A percentile compares a stretch with the other conserved stretches of the same genome.
phyloP scores from a whole-genome alignment of 768 basidiomycete genomes.

The Asterophora parasitica region DNA sequence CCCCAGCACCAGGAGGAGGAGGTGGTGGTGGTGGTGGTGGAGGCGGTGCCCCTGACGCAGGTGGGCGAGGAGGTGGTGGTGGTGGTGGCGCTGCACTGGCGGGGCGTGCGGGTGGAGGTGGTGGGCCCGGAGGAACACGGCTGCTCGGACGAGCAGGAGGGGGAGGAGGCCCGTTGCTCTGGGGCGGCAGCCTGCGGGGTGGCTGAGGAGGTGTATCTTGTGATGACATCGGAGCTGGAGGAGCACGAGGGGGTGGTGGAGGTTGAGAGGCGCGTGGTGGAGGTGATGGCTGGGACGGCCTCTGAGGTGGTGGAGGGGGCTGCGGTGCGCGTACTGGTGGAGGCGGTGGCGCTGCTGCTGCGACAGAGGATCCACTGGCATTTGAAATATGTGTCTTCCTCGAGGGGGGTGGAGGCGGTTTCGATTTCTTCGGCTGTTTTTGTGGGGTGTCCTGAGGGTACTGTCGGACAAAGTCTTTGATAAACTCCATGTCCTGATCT shows the following conservation, averaged over 20 bases:
- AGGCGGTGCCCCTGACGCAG: slow-evolving; percentile 28
- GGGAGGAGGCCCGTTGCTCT: slow-evolving; percentile 13
- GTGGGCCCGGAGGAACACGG: slow-evolving; percentile 3
- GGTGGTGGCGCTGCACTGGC: slow-evolving; percentile 13
- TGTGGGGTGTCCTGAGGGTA: slow-evolving; percentile 34
- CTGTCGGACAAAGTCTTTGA: slow-evolving; percentile 73
- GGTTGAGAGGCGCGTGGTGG: slow-evolving; percentile 23
- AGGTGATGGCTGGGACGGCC: slow-evolving; percentile 26
- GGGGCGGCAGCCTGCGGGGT: slow-evolving; percentile 16
- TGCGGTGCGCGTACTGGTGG: slow-evolving; percentile 25
- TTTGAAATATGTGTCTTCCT: slow-evolving; percentile 34
- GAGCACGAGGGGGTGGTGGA: slow-evolving; percentile 16
- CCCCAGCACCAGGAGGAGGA: slow-evolving; percentile 24
- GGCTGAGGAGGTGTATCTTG: slow-evolving; percentile 17
- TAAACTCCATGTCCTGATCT: slow-evolving; percentile 79
- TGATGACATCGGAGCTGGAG: slow-evolving; percentile 14
- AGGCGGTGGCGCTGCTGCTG: slow-evolving; percentile 31
- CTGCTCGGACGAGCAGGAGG: slow-evolving; percentile 17
- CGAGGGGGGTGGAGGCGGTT: slow-evolving; percentile 47
- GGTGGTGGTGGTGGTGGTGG: slow-evolving; percentile 36
- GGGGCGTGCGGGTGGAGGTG: slow-evolving; percentile 7
- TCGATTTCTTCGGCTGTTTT: slow-evolving; percentile 39
- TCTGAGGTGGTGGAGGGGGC: slow-evolving; percentile 26
- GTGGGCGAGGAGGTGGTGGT: slow-evolving; percentile 17
- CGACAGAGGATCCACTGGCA: slow-evolving; percentile 30